Evolutionary conservation across 2,329 filamentous ascomycete genomes (phyloP).

Genomic region (Pseudocercospora pini-densiflorae): DNA sequence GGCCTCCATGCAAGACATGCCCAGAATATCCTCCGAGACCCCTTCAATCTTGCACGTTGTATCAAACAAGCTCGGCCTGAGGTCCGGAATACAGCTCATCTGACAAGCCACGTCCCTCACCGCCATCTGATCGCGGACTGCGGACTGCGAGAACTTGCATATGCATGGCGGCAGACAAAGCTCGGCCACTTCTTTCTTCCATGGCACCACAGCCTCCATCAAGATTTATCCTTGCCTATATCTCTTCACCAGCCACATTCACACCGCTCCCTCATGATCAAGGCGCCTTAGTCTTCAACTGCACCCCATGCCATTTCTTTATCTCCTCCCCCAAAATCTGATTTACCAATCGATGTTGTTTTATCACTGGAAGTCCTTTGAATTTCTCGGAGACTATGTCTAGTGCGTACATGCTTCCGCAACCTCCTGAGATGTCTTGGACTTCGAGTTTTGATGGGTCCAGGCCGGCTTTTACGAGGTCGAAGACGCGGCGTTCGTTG

Average conservation of each 20-base stretch:
- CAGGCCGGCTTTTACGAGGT: slow-evolving; percentile 49
- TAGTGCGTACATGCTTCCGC: slow-evolving; percentile 86
- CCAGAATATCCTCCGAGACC: not conserved
- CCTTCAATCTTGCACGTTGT: not conserved
- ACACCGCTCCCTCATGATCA: slow-evolving; percentile 24
- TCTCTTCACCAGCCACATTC: not conserved
- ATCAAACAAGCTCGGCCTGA: not conserved
- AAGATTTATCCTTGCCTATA: not conserved
- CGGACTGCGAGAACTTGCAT: not conserved
- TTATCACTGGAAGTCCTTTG: slow-evolving; percentile 71
- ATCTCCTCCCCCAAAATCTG: slow-evolving; percentile 73
- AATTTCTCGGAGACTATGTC: slow-evolving; percentile 76
- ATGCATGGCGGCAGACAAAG: not conserved
- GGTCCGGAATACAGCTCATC: not conserved
- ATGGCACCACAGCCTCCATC: not conserved
- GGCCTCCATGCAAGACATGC: no score
- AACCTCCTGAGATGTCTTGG: slow-evolving; percentile 81
- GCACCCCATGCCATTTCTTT: slow-evolving; percentile 81
- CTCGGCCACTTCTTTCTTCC: no score
- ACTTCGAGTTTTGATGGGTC: slow-evolving; percentile 57
- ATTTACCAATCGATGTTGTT: slow-evolving; percentile 84
- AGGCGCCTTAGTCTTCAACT: slow-evolving; percentile 70
- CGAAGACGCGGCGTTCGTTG: slow-evolving; percentile 53
- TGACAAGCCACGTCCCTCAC: not conserved
- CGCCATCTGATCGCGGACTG: not conserved